Evolutionary conservation across 345 rosid species (phyloP).

Genomic region (Xanthoceras sorbifolium): DNA sequence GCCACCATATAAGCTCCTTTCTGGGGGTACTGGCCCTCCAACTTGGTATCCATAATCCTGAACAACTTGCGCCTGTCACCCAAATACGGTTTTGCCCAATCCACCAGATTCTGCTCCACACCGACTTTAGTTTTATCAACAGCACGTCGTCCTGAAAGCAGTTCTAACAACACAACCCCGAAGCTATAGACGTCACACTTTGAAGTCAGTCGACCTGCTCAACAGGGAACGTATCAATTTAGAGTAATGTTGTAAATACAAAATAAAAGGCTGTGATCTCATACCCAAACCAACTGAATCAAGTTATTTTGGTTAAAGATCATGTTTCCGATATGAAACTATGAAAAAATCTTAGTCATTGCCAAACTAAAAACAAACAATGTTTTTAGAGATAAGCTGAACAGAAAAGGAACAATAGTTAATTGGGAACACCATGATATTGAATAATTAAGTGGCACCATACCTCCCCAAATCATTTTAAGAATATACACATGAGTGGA

Average conservation of each 20-base stretch:
- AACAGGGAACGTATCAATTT: neutral
- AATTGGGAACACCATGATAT: neutral
- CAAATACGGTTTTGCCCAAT: slow-evolving; percentile 75
- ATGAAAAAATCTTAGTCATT: neutral
- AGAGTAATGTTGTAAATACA: neutral
- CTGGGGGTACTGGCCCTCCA: slow-evolving; percentile 68
- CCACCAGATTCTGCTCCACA: slow-evolving; percentile 64
- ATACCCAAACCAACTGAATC: neutral
- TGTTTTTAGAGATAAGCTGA: neutral
- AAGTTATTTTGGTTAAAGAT: neutral
- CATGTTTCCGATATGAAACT: neutral
- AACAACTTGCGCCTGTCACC: slow-evolving; percentile 59
- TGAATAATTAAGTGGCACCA: neutral
- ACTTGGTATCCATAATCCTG: slow-evolving; percentile 73
- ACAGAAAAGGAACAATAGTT: neutral
- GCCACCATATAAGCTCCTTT: slow-evolving; percentile 61
- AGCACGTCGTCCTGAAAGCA: slow-evolving; percentile 61
- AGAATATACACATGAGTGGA: neutral
- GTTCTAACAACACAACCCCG: slow-evolving; percentile 68
- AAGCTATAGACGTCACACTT: slow-evolving; percentile 79
- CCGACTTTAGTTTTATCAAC: slow-evolving; percentile 52
- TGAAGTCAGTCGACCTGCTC: slow-evolving; percentile 58
- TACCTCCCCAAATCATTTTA: neutral
- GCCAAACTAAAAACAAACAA: neutral
- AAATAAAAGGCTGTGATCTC: neutral